phyloP scores from a whole-genome alignment of 1,139 yeast genomes.

The Diutina scorzettiae region DNA sequence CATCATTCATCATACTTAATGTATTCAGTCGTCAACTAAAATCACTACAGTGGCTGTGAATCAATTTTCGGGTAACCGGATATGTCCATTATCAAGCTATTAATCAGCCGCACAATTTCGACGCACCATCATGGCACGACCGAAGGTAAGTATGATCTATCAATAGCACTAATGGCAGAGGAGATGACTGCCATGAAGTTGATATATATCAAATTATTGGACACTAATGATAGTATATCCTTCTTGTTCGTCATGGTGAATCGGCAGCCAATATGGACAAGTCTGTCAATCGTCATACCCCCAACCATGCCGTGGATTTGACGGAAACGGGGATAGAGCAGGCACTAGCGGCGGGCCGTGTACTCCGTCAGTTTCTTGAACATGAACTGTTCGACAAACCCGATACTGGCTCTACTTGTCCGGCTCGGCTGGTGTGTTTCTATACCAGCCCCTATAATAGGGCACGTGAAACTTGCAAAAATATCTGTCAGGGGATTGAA shows the following conservation, averaged over 20 bases:
- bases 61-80: no score
- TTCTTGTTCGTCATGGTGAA: conserved; percentile 83
- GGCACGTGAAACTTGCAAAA: conserved; percentile 71
- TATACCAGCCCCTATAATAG: conserved; percentile 78
- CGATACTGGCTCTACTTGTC: conserved; percentile 9
- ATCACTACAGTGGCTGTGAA: no score
- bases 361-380: conserved; percentile 37
- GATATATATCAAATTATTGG: no score
- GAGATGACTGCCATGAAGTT: no score
- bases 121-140: neutral
- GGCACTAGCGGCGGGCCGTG: conserved; percentile 57
- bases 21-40: no score
- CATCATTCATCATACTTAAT: no score
- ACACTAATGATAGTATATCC: conserved; percentile 62
- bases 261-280: conserved; percentile 83
- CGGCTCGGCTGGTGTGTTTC: conserved; percentile 30
- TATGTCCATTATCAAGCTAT: no score
- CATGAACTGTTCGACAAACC: conserved; percentile 18
- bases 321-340: conserved; percentile 59
- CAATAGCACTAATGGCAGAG: no score
- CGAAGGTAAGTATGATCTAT: neutral
- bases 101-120: no score
- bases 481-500: conserved; percentile 49
- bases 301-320: conserved; percentile 68
- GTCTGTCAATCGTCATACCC: conserved; percentile 57